Evolutionary conservation across 352 stramenopile species (phyloP).

Genomic region (Globisporangium apiculatum): DNA sequence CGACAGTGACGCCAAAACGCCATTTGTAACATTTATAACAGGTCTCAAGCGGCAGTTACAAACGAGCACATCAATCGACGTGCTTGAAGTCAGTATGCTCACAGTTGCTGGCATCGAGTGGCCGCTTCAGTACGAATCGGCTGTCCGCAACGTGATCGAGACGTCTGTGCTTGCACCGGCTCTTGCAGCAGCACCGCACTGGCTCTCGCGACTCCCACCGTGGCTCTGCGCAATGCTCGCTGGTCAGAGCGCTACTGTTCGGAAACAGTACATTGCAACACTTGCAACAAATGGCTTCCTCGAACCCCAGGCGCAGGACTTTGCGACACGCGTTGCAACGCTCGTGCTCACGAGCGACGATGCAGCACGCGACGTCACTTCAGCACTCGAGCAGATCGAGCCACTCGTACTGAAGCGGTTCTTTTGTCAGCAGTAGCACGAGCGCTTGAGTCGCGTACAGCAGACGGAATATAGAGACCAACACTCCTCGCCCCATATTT

Average conservation of each 20-base stretch:
- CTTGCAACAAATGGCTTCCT: conserved; percentile 29
- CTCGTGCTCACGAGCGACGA: conserved; percentile 19
- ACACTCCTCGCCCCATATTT: too few species aligned
- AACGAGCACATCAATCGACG: conserved; percentile 1
- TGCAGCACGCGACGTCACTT: conserved; percentile 10
- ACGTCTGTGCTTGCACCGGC: conserved; percentile 3
- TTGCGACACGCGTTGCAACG: conserved; percentile 29
- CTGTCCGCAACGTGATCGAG: conserved; percentile 1
- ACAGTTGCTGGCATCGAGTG: conserved; percentile 5
- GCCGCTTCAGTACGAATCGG: neutral
- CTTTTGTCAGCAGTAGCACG: conserved; percentile 11
- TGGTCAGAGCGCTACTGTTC: conserved; percentile 14
- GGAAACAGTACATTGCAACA: conserved; percentile 19
- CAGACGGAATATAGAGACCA: neutral
- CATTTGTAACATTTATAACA: conserved; percentile 18
- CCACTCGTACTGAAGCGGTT: conserved; percentile 22
- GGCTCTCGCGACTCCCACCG: conserved; percentile 7
- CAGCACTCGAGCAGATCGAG: conserved; percentile 22
- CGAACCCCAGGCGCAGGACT: conserved; percentile 29
- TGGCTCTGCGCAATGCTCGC: conserved; percentile 12
- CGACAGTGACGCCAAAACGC: conserved; percentile 16
- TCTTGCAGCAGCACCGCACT: neutral
- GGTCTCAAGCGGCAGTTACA: neutral
- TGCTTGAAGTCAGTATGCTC: conserved; percentile 5
- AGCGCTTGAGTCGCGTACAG: too few species aligned